These are phyloP conservation scores for Plectosphaerella cucumerina DNA, from an alignment of 2,329 filamentous ascomycete genomes.

Conservation along the genomic window DNA sequence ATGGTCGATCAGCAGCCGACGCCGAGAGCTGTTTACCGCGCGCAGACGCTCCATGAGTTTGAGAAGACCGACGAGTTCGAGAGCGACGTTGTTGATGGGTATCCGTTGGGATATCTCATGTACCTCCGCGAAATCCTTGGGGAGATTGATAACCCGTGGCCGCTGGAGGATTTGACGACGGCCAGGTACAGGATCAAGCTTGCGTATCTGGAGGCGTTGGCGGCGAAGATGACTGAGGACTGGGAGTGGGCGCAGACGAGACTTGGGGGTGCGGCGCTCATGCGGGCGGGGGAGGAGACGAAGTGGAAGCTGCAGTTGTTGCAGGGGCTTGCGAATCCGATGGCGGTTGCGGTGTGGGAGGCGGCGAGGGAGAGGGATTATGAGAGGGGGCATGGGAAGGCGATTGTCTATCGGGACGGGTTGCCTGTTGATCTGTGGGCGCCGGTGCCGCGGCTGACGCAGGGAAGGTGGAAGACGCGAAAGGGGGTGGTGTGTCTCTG, in stretches of 20 bases:
- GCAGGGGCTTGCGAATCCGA: background rate
- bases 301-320: background rate
- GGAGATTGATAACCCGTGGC: background rate
- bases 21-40: no score
- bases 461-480: background rate
- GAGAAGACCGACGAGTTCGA: no score
- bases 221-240: background rate
- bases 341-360: background rate
- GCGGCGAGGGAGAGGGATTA: background rate
- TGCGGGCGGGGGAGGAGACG: background rate
- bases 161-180: background rate
- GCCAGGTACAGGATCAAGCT: background rate
- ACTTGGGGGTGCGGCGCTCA: no score
- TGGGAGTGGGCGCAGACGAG: background rate
- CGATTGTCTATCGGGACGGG: background rate
- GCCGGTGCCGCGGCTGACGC: background rate
- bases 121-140: background rate
- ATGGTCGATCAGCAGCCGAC: no score
- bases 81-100: no score
- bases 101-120: no score
- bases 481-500: background rate
- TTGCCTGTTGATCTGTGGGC: background rate
- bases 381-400: background rate
- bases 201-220: background rate
- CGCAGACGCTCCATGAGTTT: no score